These are phyloP conservation scores for Torulaspora franciscae DNA, from an alignment of 805 yeast genomes.

Conservation along the genomic window DNA sequence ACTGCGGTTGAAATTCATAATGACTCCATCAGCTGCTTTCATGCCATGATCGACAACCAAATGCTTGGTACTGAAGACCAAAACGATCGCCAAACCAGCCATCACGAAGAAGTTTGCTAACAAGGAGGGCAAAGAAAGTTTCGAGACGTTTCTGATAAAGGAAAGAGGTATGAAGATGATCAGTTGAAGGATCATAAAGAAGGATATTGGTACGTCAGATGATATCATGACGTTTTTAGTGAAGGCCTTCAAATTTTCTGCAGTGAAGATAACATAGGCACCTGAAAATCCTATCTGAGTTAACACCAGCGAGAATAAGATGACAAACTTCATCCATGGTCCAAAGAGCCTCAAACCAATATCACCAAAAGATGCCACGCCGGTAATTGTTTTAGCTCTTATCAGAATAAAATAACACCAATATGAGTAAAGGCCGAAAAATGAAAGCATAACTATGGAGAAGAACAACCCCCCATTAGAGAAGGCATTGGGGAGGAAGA, in stretches of 20 bases:
- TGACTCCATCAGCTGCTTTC: constrained; percentile 52
- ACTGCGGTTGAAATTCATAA: constrained; percentile 46
- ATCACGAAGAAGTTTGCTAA: constrained; percentile 67
- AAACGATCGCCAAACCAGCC: constrained; percentile 58
- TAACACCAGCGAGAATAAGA: constrained; percentile 56
- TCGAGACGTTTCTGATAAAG: constrained; percentile 70
- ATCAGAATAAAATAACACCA: constrained; percentile 73
- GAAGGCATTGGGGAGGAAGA: constrained; percentile 66
- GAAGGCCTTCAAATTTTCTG: constrained; percentile 66
- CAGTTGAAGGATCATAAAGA: constrained; percentile 52
- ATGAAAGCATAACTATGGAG: constrained; percentile 46
- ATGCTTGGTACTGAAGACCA: constrained; percentile 46
- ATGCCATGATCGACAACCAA: constrained; percentile 24
- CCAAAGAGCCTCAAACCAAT: constrained; percentile 65
- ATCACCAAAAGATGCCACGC: constrained; percentile 74
- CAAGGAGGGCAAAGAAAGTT: constrained; percentile 64
- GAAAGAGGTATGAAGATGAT: constrained; percentile 62
- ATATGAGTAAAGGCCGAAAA: constrained; percentile 66
- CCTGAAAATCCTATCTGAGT: constrained; percentile 80
- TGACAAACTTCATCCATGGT: constrained; percentile 55
- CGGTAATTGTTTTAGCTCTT: constrained; percentile 51
- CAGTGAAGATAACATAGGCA: constrained; percentile 74
- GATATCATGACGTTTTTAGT: constrained; percentile 42
- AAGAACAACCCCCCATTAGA: constrained; percentile 67
- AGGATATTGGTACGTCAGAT: constrained; percentile 36